Evolutionary conservation across 2,329 filamentous ascomycete species (phyloP).

Genomic region (Hypoxylon sp.): DNA sequence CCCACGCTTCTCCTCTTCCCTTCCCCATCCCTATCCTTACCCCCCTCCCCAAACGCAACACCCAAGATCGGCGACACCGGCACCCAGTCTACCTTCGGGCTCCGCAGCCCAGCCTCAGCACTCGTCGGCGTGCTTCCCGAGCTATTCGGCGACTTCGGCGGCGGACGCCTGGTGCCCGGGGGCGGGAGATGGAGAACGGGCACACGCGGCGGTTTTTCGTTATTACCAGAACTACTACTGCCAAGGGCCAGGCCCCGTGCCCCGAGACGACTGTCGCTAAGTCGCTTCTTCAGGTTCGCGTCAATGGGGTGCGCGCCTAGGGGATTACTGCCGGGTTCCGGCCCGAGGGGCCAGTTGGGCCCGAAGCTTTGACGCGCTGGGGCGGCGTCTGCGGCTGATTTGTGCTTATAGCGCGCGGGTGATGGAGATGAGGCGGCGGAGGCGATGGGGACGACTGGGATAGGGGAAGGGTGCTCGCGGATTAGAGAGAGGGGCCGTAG

Average conservation of each 20-base stretch:
- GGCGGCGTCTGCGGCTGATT: slow-evolving; percentile 30
- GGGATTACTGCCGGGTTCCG: slow-evolving; percentile 38
- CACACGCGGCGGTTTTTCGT: slow-evolving; percentile 3
- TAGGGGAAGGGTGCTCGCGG: slow-evolving; percentile 39
- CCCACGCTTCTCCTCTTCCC: slow-evolving; percentile 10
- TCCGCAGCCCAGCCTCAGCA: slow-evolving; percentile 35
- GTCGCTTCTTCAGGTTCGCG: slow-evolving; percentile 42
- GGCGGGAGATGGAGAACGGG: slow-evolving; percentile 30
- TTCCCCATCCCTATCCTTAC: neutral
- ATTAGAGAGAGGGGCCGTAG: slow-evolving; percentile 45
- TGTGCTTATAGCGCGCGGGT: slow-evolving; percentile 25
- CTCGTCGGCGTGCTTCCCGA: slow-evolving; percentile 24
- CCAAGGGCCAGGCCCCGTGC: neutral
- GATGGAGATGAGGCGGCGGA: neutral
- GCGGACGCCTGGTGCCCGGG: slow-evolving; percentile 29
- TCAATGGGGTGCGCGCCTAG: slow-evolving; percentile 47
- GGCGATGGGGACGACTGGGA: neutral
- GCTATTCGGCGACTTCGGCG: slow-evolving; percentile 18
- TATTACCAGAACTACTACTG: neutral
- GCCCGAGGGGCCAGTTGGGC: slow-evolving; percentile 48
- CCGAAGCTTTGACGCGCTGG: slow-evolving; percentile 40
- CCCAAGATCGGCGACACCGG: slow-evolving; percentile 48
- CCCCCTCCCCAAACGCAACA: slow-evolving; percentile 37
- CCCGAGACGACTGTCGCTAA: slow-evolving; percentile 23
- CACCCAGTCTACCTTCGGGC: slow-evolving; percentile 30